Evolutionary conservation across 805 yeast genomes (phyloP).

Genomic region (Kodamaea hsintzibuensis): DNA sequence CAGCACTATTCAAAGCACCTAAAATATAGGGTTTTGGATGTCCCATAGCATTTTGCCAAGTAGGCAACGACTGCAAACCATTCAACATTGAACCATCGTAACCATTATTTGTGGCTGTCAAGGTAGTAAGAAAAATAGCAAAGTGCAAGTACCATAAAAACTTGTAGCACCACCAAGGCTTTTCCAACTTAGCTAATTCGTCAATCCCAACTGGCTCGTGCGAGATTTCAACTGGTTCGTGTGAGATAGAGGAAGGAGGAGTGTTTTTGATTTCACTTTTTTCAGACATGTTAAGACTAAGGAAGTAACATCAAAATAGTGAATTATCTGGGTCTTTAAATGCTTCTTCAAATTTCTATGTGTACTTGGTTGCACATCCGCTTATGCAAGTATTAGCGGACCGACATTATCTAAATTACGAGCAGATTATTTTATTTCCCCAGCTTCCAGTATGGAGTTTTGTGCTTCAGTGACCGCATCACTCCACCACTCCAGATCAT

Average conservation of each 20-base stretch:
- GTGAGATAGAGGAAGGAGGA: not conserved
- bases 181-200: slow-evolving; percentile 5
- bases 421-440: not conserved
- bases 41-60: slow-evolving; percentile 42
- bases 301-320: not conserved
- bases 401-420: not conserved
- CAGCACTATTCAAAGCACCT: slow-evolving; percentile 23
- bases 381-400: not conserved
- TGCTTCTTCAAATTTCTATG: not conserved
- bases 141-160: slow-evolving; percentile 41
- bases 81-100: slow-evolving; percentile 41
- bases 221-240: not conserved
- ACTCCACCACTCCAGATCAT: not conserved
- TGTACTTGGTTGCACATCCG: not conserved
- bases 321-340: not conserved
- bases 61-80: slow-evolving; percentile 47
- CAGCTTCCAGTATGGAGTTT: not conserved
- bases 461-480: not conserved
- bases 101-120: slow-evolving; percentile 46
- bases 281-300: not conserved
- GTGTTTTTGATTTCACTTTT: not conserved
- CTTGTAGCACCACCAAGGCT: slow-evolving; percentile 34
- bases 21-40: slow-evolving; percentile 20
- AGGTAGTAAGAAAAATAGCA: slow-evolving; percentile 40
- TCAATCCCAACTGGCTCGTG: not conserved